phyloP scores from a whole-genome alignment of 164 flowering plant genomes.

The Kalanchoe fedtschenkoi region DNA sequence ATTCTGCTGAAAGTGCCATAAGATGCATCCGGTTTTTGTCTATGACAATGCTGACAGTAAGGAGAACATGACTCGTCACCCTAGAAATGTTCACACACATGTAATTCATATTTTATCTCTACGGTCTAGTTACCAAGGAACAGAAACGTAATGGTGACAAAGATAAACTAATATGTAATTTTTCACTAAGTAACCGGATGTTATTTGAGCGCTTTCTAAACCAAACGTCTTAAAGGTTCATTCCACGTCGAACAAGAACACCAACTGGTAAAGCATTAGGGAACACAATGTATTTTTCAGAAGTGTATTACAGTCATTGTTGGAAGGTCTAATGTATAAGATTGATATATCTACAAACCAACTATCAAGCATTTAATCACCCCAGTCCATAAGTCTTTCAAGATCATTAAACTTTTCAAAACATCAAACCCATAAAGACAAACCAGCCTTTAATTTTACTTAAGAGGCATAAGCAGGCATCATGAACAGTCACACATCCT shows the following conservation, averaged over 20 bases:
- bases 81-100: constrained; percentile 10
- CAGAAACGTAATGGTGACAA: neutral
- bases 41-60: constrained; percentile 7
- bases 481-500: neutral
- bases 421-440: too few species aligned
- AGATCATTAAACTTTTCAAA: neutral
- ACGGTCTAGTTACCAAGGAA: neutral
- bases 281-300: neutral
- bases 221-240: neutral
- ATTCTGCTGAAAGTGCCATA: constrained; percentile 11
- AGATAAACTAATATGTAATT: neutral
- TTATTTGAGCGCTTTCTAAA: neutral
- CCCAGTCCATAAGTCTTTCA: neutral
- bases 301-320: neutral
- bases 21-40: constrained; percentile 19
- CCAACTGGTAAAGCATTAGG: neutral
- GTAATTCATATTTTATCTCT: neutral
- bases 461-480: too few species aligned
- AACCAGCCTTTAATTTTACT: too few species aligned
- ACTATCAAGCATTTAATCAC: neutral
- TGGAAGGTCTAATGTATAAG: neutral
- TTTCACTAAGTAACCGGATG: neutral
- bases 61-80: constrained; percentile 13
- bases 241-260: neutral
- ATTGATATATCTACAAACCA: neutral